Conservation (phyloP, 2,329 filamentous ascomycete species). For the Paecilomyces sp. region DNA sequence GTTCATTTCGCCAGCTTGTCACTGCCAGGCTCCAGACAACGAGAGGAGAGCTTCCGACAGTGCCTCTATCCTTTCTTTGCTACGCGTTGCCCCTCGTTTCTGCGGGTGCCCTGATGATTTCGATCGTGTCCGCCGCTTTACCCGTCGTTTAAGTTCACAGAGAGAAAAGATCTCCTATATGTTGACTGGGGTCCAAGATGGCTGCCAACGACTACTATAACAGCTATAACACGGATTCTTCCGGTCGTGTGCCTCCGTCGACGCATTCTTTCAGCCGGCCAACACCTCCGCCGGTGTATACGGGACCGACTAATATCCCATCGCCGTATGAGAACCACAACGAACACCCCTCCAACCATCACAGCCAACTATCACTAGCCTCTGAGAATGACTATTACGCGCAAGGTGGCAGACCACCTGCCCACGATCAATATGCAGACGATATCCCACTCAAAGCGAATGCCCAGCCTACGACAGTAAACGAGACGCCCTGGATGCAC, state of each 20-base stretch:
- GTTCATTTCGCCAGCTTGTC: background rate
- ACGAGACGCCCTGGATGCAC: slow-evolving; percentile 32
- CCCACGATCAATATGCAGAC: slow-evolving; percentile 32
- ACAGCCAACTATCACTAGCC: slow-evolving; percentile 30
- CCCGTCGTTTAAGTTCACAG: background rate
- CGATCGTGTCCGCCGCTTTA: background rate
- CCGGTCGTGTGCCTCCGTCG: slow-evolving; percentile 26
- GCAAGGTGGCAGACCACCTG: slow-evolving; percentile 22
- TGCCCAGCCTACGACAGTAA: slow-evolving; percentile 21
- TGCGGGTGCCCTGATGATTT: background rate
- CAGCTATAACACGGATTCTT: slow-evolving; percentile 21
- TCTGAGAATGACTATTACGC: slow-evolving; percentile 26
- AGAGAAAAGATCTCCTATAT: background rate
- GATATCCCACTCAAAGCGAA: slow-evolving; percentile 35
- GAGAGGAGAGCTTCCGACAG: background rate
- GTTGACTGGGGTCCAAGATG: slow-evolving; percentile 38
- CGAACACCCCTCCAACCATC: slow-evolving; percentile 29
- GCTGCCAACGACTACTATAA: slow-evolving; percentile 62
- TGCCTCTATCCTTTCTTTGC: background rate
- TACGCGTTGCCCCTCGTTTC: background rate
- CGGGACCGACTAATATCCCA: slow-evolving; percentile 8
- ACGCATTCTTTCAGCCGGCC: slow-evolving; percentile 28
- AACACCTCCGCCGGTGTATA: slow-evolving; percentile 13
- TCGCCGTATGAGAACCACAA: slow-evolving; percentile 40
- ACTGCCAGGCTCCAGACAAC: background rate